Percentiles rank a stretch among this genome's conserved stretches.
These are phyloP conservation scores for Ceratocystis cubensis DNA, from an alignment of 2,329 filamentous ascomycete genomes.

Conservation along the genomic window DNA sequence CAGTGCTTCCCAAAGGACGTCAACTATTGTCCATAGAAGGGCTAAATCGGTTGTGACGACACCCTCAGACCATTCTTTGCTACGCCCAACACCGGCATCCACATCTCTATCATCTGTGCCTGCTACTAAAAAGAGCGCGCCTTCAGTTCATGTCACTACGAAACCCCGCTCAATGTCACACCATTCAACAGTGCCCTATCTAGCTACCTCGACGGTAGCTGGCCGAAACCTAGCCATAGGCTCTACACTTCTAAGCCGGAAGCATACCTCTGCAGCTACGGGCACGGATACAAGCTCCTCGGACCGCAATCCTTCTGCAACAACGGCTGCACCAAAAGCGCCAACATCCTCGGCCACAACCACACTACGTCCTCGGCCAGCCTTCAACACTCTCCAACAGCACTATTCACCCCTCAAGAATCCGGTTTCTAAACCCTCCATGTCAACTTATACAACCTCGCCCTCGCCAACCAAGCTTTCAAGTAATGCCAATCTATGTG, in stretches of 20 bases:
- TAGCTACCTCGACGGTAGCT: neutral
- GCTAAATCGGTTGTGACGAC: constrained; percentile 13
- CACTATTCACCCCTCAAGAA: constrained; percentile 53
- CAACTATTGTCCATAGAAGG: constrained; percentile 3
- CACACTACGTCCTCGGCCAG: constrained; percentile 35
- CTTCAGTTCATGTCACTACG: neutral
- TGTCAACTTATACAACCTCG: constrained; percentile 44
- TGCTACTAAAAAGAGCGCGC: neutral
- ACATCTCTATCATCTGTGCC: neutral
- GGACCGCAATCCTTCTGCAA: neutral
- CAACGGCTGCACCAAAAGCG: constrained; percentile 4
- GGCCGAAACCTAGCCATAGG: neutral
- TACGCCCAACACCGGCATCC: constrained; percentile 1
- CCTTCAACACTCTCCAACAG: constrained; percentile 52
- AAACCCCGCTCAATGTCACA: constrained; percentile 25
- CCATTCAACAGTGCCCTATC: constrained; percentile 1
- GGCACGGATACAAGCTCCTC: neutral
- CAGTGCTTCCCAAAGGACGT: neutral
- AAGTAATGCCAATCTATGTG: constrained; percentile 45
- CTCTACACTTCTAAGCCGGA: neutral
- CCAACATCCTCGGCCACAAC: constrained; percentile 21
- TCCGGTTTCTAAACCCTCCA: constrained; percentile 49
- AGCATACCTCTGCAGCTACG: neutral
- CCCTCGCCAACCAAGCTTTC: constrained; percentile 50
- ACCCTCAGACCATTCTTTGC: neutral